Base-by-base conservation (phyloP, 2,329 filamentous ascomycete species). In the Xylariaceae sp. region DNA sequence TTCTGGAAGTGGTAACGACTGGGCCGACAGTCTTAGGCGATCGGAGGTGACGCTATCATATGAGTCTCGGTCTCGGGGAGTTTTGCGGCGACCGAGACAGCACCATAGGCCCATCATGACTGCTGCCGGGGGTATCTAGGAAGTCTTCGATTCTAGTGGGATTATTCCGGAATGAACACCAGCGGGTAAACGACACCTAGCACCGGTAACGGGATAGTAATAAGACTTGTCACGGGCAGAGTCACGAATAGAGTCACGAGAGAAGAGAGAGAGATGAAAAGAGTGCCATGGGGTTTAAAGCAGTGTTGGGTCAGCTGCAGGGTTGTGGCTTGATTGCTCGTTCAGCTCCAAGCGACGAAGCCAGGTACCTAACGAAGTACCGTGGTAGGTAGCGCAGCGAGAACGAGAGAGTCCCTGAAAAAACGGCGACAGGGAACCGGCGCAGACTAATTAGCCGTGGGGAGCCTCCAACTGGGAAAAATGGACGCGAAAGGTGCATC, bases 81-180 rank as follows among this genome's bases (percentile, higher is more conserved):
- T 10, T 49, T 64, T 62, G 51, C 60, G 60, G 53, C 39, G 57
- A 44, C 13, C 30, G 3, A 64, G 51, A 48, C 60, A 60, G 23
- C 62, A 60, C 49, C 55, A 42, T 17, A 64, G n/a, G 42, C 52
- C 59, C 23, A 49, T 51, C 60, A 64, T 64, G 47, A 50, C 30
- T 10, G 30, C 7, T 5, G 11, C 35, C 11, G 37, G 23, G 23
- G 23, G 23, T 30, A 30, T 50, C 48, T 8, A 7, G 15, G 23
- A 30, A 11, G 48, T 50, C 23, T 50, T 15, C 10, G 17, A 42
- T 50, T 23, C 37, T n/a, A 18, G 34, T 30, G 15, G 54, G 45
- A 18, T 35, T 42, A 49, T 53, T 45, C 8, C 18, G 48, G 8
- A 56, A 30, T 30, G 23, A 30, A 18, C 15, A 18, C 35, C 39